Evolutionary conservation across 306 rosid genomes (phyloP).

Genomic region (Boehmeria nivea): DNA sequence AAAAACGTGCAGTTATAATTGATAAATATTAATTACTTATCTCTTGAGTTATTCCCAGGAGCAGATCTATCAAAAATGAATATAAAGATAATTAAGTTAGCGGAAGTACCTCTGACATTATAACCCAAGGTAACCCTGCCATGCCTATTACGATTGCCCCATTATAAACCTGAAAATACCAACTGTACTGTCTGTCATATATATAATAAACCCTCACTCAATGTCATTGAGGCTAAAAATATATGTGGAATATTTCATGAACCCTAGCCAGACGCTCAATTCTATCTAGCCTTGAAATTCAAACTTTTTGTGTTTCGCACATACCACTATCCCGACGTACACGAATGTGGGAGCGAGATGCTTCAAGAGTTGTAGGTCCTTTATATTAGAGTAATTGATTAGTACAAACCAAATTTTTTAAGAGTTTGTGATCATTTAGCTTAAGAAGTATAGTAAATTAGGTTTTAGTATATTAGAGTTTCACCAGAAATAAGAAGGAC

Average conservation of each 20-base stretch:
- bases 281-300: too few species aligned
- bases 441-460: too few species aligned
- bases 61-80: too few species aligned
- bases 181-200: neutral
- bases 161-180: slow-evolving; percentile 5
- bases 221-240: too few species aligned
- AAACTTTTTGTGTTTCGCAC: too few species aligned
- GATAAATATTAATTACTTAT: too few species aligned
- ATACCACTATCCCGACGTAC: neutral
- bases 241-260: too few species aligned
- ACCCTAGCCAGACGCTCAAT: too few species aligned
- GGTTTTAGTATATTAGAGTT: too few species aligned
- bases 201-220: neutral
- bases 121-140: slow-evolving; percentile 27
- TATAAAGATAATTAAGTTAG: neutral
- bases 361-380: neutral
- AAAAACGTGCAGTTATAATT: too few species aligned
- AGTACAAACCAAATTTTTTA: neutral
- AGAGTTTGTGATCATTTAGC: neutral
- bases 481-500: slow-evolving; percentile 54
- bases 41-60: too few species aligned
- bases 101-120: slow-evolving; percentile 25
- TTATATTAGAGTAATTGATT: too few species aligned
- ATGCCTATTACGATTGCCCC: slow-evolving; percentile 6
- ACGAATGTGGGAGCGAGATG: slow-evolving; percentile 6